Base-by-base conservation (phyloP, 2,329 filamentous ascomycete species). In the Cercospora sp. region DNA sequence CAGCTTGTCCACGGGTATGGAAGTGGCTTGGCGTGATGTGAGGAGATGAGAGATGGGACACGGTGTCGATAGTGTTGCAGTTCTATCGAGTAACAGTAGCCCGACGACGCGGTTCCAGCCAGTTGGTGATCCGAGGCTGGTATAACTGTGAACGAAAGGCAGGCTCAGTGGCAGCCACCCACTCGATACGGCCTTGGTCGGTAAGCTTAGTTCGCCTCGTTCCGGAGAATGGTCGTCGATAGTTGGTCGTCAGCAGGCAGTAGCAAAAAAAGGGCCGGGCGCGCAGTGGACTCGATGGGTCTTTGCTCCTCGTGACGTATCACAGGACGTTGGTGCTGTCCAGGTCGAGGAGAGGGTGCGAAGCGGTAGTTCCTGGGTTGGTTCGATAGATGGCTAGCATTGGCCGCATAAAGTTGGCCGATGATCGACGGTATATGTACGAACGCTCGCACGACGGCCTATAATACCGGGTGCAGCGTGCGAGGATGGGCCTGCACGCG, bases 1-100 rank as follows among this genome's bases (percentile, higher is more conserved):
- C 79, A 83, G 81, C 80, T 79, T 79, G 81, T 80, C 65, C 75
- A 58, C 53, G 53, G 26, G 13, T n/a, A 30, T 18, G 53, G n/a
- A 28, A 10, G 12, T 30, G 20, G 9, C n/a, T 12, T 30, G 30
- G 53, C 12, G 62, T 31, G 39, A 30, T 30, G 33, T 39, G 30
- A 23, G 48, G 31, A n/a, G 23, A 30, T 13, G 26, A 20, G 26
- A 31, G 10, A 12, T 13, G 26, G 23, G 9, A 16, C 10, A 28
- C 18, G 18, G 45, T 13, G 53, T 33, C 26, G 26, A 58, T 30
- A n/a, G 26, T 10, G 53, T 58, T 30, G 53, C 53, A 58, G 53
- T 33, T 16, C 26, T 58, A 31, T 58, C 48, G 18, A 58, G 30
- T 8, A 26, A 36, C 42, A 18, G 13, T 33, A 30, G 61, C n/a